phyloP scores from a whole-genome alignment of 2,329 filamentous ascomycete species.

The Bisporella sp. region DNA sequence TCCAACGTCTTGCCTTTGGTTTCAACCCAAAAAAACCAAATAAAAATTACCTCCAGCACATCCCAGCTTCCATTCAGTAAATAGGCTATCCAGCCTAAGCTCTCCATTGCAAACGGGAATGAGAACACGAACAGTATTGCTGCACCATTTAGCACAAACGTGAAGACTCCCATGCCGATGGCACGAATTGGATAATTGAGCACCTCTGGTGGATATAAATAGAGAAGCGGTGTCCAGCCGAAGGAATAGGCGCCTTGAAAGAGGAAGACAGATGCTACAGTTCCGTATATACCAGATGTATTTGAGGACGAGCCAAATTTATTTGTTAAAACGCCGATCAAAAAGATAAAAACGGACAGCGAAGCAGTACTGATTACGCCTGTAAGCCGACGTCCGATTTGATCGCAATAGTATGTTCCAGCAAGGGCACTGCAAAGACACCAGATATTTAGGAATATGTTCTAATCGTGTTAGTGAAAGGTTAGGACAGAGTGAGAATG shows the following conservation, averaged over 20 bases:
- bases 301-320: background rate
- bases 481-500: too few species aligned
- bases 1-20: slow-evolving; percentile 33
- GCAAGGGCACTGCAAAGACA: slow-evolving; percentile 35
- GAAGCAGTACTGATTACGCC: slow-evolving; percentile 33
- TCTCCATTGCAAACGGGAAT: slow-evolving; percentile 35
- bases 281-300: slow-evolving; percentile 31
- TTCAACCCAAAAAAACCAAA: slow-evolving; percentile 29
- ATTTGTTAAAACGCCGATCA: slow-evolving; percentile 40
- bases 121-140: slow-evolving; percentile 33
- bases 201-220: slow-evolving; percentile 42
- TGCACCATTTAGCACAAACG: slow-evolving; percentile 24
- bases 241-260: slow-evolving; percentile 44
- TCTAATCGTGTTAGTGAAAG: background rate
- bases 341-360: slow-evolving; percentile 38
- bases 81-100: slow-evolving; percentile 40
- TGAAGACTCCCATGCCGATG: slow-evolving; percentile 36
- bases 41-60: slow-evolving; percentile 19
- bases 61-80: slow-evolving; percentile 33
- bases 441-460: slow-evolving; percentile 39
- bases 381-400: slow-evolving; percentile 38
- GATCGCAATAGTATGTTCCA: slow-evolving; percentile 36
- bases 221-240: slow-evolving; percentile 40
- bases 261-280: slow-evolving; percentile 42
- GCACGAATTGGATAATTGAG: slow-evolving; percentile 43